Evolutionary conservation across 139 green algal genomes (phyloP), one percentile per base, ranked within the genome.

Genomic region (Tetradesmus lagerheimii): DNA sequence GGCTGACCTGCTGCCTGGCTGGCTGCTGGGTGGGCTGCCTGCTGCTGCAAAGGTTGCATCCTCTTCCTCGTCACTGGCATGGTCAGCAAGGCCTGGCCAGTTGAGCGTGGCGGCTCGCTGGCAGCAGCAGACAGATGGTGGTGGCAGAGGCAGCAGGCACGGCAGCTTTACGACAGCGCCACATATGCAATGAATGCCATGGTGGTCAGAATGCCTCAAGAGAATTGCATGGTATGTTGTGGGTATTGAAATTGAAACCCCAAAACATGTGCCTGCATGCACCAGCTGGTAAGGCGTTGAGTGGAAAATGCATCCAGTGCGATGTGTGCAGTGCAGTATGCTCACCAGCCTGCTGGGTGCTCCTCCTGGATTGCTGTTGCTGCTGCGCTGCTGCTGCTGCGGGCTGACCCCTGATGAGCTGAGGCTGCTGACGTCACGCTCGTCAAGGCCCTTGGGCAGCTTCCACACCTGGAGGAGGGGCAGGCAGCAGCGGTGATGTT

Each of bases 401-500:
- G 43, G 4, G 43, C 31, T 53, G 34, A 27, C 80, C 29, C 41
- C 80, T 71, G 45, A 45, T 45, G 47, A 45, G 80, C 80, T 86
- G 12, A 89, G 31, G 41, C 37, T 25, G 43, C 43, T 83, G n/a
- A 89, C 35, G n/a, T 91, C 88, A 25, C 64, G 39, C 12, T 71
- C 41, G 12, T 67, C 76, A 39, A 94, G 90, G 34, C 92, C 90
- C 34, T 91, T 91, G 18, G 96, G 95, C 34, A 98, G 92, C 92
- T 98, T 98, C 97, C 97, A 98, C 35, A 97, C 83, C 83, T 88
- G 83, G 37, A 9, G n/a, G 35, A 0, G 11, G 38, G 50, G 2
- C 31, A 78, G 67, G 23, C 29, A 39, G 67, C n/a, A 25, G 15
- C 5, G 67, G n/a, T 78, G 67, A 18, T 37, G 67, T 50, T 50